Evolutionary conservation across 257 asterid species (phyloP), one percentile per base, ranked within the genome.

Genomic region (Solanum tarijense): DNA sequence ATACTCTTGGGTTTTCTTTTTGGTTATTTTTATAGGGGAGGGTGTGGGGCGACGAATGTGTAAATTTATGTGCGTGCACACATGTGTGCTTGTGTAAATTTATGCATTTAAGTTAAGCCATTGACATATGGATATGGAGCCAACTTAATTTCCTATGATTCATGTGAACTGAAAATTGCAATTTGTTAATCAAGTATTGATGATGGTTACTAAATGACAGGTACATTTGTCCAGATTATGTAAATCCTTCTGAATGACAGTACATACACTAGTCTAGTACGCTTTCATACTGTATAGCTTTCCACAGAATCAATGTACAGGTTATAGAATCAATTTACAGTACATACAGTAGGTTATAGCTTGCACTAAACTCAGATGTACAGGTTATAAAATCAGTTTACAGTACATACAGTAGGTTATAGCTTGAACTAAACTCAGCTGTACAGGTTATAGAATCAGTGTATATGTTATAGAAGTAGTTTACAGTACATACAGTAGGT

Each of bases 171-270:
- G 81, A 86, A 60, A 89, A 32, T 32, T 16, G 81, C 88, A 65
- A 75, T 58, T 36, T 86, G 16, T 88, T 85, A 86, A 82, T 72
- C 62, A 85, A 79, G 55, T 66, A 69, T 86, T 86, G 78, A 75
- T 76, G 85, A 84, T 89, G 86, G 89, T 83, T 43, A 38, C 86
- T 84, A 87, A 89, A 81, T 88, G 87, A 27, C 95, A 97, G 99
- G 98, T 94, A 93, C 90, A 81, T 88, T 83, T 97, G 99, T 89
- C 98, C 98, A 18, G 98, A 94, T 90, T 98, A 95, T 91, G 98
- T 91, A 68, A 97, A 97, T 91, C 99, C 98, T 36, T 98, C 99
- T n/a, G 99, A 97, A 90, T 97, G 95, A 34, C 1, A 34, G 35
- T 34, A 34, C 35, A 34, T 34, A 34, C 35, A 34, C 35, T 34